Evolutionary conservation across 306 rosid genomes (phyloP).

Genomic region (Amphicarpaea edgeworthii): DNA sequence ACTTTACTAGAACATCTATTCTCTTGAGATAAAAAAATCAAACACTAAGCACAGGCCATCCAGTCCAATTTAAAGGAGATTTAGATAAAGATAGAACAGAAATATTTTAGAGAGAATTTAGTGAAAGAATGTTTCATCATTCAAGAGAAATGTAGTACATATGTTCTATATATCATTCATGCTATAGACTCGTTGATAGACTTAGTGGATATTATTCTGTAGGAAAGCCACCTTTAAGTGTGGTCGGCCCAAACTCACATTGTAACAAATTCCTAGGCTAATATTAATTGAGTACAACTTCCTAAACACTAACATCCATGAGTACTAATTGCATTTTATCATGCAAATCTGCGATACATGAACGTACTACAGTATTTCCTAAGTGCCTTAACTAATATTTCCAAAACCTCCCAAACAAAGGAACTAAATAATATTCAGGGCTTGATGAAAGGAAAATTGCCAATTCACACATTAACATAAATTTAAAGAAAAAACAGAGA

Average conservation of each 20-base stretch:
- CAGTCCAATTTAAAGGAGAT: neutral
- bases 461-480: conserved; percentile 20
- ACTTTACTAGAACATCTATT: conserved; percentile 6
- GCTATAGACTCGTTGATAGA: neutral
- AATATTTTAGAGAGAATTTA: neutral
- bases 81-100: neutral
- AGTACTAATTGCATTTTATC: neutral
- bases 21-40: conserved; percentile 8
- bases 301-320: neutral
- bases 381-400: neutral
- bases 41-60: neutral
- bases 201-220: neutral
- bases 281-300: neutral
- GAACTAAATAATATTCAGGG: neutral
- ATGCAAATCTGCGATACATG: neutral
- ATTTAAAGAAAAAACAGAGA: neutral
- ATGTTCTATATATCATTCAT: neutral
- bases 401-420: neutral
- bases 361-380: neutral
- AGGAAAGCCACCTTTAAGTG: too few species aligned
- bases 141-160: neutral
- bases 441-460: neutral
- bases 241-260: too few species aligned
- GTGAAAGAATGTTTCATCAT: neutral
- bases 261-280: neutral